phyloP scores from a whole-genome alignment of 1,139 yeast genomes.

The Diutina catenulata region DNA sequence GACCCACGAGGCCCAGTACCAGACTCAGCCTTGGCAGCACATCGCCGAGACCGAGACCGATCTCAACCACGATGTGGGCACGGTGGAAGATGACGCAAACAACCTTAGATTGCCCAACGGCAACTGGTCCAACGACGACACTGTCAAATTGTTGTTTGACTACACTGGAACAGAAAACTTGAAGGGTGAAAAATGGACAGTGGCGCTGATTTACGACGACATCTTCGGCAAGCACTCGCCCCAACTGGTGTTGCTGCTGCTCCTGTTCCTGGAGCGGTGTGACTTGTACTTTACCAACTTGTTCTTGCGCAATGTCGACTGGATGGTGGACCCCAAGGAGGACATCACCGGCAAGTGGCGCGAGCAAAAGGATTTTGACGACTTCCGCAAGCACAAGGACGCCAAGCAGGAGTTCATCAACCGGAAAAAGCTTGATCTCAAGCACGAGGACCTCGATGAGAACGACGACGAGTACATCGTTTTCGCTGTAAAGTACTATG shows the following conservation, averaged over 20 bases:
- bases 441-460: background rate
- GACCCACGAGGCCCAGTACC: too few species aligned
- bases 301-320: background rate
- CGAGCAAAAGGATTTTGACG: background rate
- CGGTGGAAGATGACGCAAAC: background rate
- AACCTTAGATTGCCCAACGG: background rate
- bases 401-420: constrained; percentile 1
- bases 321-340: constrained; percentile 3
- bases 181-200: background rate
- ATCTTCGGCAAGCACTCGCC: background rate
- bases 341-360: constrained; percentile 1
- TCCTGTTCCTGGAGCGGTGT: constrained; percentile 2
- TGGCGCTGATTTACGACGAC: constrained; percentile 1
- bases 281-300: background rate
- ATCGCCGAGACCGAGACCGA: too few species aligned
- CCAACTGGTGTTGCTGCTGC: background rate
- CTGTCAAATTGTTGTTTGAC: background rate
- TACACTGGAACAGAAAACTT: background rate
- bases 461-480: background rate
- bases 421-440: background rate
- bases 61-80: too few species aligned
- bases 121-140: background rate
- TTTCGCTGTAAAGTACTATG: background rate
- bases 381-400: background rate
- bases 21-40: too few species aligned